Evolutionary conservation across 768 basidiomycete species (phyloP).

Genomic region (Phanerochaete carnosa): DNA sequence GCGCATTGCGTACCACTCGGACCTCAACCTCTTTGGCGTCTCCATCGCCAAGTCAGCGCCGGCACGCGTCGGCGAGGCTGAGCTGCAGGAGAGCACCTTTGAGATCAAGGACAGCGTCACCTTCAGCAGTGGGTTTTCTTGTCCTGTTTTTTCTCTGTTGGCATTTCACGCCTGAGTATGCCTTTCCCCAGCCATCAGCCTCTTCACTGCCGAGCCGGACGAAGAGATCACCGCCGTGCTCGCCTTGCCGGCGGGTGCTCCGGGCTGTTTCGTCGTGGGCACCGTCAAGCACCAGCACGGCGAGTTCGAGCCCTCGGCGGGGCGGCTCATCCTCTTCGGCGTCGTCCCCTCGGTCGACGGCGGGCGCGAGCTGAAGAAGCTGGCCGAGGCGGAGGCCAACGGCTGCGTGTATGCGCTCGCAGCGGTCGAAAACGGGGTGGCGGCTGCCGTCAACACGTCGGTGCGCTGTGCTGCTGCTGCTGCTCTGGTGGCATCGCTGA

Average conservation of each 20-base stretch:
- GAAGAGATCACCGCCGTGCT: constrained; percentile 65
- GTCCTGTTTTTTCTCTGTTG: constrained; percentile 12
- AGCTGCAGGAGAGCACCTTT: constrained; percentile 51
- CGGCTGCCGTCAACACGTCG: constrained; percentile 72
- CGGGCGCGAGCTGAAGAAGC: constrained; percentile 19
- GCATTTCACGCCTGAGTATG: not conserved
- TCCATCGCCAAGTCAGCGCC: constrained; percentile 56
- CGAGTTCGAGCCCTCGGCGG: constrained; percentile 37
- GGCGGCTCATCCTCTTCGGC: constrained; percentile 57
- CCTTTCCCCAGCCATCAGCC: constrained; percentile 46
- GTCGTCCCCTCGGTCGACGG: constrained; percentile 29
- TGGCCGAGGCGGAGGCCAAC: constrained; percentile 42
- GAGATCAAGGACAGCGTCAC: constrained; percentile 62
- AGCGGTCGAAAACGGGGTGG: constrained; percentile 44
- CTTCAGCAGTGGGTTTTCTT: constrained; percentile 40
- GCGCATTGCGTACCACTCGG: constrained; percentile 57
- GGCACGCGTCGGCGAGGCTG: constrained; percentile 47
- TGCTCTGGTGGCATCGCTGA: not conserved
- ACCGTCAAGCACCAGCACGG: constrained; percentile 30
- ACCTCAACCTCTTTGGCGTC: constrained; percentile 59
- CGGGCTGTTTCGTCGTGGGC: constrained; percentile 35
- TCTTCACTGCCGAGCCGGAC: constrained; percentile 43
- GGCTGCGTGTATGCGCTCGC: constrained; percentile 74
- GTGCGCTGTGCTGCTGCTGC: constrained; percentile 40
- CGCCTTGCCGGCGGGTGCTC: constrained; percentile 17